A percentile compares a stretch with the other conserved stretches of the same genome.
phyloP scores from a whole-genome alignment of 148 eudicot species.

The Rheum nobile region DNA sequence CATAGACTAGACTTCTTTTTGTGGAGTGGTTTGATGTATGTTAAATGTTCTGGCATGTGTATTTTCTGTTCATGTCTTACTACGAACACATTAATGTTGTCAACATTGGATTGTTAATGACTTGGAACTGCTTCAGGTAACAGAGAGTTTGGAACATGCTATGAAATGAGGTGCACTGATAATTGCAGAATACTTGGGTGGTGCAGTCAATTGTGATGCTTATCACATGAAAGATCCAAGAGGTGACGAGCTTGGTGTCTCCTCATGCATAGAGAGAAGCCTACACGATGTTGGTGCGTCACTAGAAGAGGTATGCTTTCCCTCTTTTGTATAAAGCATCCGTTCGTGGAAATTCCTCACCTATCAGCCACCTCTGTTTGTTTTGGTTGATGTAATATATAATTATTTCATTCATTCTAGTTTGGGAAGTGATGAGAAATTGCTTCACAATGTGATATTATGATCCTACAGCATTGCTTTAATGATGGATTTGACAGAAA shows the following conservation, averaged over 20 bases:
- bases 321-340: not conserved
- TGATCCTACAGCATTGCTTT: conserved; percentile 63
- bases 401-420: not conserved
- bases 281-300: conserved; percentile 92
- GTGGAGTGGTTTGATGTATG: not conserved
- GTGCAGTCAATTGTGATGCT: conserved; percentile 96
- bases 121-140: conserved; percentile 31
- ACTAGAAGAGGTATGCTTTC: conserved; percentile 63
- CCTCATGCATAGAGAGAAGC: conserved; percentile 71
- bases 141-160: conserved; percentile 95
- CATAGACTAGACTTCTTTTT: not conserved
- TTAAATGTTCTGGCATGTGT: not conserved
- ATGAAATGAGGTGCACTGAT: conserved; percentile 89
- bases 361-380: conserved; percentile 55
- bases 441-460: not conserved
- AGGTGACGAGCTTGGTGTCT: conserved; percentile 94
- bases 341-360: not conserved
- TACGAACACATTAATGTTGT: not conserved
- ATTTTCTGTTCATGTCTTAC: not conserved
- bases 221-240: conserved; percentile 97
- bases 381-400: not conserved
- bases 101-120: too few species aligned
- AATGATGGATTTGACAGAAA: conserved; percentile 98
- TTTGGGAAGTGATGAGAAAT: not conserved
- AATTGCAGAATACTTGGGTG: too few species aligned